These are phyloP conservation scores for Eutrema salsugineum DNA, from an alignment of 441 rosid genomes.

Conservation along the genomic window DNA sequence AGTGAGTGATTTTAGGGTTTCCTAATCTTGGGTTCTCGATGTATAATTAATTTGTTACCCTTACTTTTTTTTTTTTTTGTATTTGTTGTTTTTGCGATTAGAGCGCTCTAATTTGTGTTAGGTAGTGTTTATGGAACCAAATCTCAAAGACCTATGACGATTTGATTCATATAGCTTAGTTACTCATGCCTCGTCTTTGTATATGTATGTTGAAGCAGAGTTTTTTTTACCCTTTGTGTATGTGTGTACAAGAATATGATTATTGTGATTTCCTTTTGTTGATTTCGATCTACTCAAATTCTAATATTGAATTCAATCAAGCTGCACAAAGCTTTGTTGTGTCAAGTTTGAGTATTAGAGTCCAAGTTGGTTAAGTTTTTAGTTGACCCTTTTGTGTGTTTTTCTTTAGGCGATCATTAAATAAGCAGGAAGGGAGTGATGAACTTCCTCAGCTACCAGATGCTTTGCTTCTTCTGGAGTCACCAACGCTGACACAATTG, in stretches of 20 bases:
- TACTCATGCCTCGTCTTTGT: background rate
- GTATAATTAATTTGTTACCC: slow-evolving; percentile 3
- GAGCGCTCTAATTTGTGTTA: background rate
- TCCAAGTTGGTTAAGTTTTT: background rate
- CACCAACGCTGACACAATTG: slow-evolving; percentile 32
- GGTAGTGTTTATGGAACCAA: background rate
- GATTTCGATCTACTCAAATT: background rate
- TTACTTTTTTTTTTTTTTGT: background rate
- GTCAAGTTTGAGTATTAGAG: background rate
- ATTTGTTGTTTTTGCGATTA: background rate
- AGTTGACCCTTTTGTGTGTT: background rate
- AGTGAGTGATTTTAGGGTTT: slow-evolving; percentile 18
- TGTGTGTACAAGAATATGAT: background rate
- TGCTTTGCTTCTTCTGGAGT: slow-evolving; percentile 68
- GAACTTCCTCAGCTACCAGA: slow-evolving; percentile 63
- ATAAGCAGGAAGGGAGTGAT: slow-evolving; percentile 22
- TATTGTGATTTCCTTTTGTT: background rate
- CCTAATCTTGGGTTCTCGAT: background rate
- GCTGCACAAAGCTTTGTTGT: slow-evolving; percentile 3
- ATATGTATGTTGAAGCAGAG: background rate
- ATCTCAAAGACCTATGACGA: background rate
- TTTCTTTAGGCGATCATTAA: slow-evolving; percentile 32
- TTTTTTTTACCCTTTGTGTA: background rate
- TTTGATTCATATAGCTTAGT: background rate
- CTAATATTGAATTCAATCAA: background rate